phyloP scores from a whole-genome alignment of 2,329 filamentous ascomycete genomes.

The Rhinocladiella similis region DNA sequence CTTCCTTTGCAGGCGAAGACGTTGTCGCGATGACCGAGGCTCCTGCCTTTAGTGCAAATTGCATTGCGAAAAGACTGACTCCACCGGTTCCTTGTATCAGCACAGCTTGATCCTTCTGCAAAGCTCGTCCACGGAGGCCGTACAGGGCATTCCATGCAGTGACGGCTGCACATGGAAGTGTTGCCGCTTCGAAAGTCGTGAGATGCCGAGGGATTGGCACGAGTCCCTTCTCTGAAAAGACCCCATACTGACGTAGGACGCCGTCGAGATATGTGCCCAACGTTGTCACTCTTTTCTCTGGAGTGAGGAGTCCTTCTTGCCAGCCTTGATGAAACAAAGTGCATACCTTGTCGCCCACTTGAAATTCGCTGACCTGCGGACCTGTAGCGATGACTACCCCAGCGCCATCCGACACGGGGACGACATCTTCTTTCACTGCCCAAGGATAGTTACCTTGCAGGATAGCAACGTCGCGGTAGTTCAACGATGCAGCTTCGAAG shows the following conservation, averaged over 20 bases:
- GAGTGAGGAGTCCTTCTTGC: not conserved
- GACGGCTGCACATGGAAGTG: conserved; percentile 60
- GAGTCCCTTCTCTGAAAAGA: conserved; percentile 67
- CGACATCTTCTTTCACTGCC: conserved; percentile 42
- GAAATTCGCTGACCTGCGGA: conserved; percentile 55
- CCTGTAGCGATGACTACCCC: conserved; percentile 55
- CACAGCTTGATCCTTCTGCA: conserved; percentile 55
- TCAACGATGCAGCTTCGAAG: conserved; percentile 49
- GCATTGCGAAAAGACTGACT: conserved; percentile 49
- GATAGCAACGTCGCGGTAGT: conserved; percentile 52
- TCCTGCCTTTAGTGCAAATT: conserved; percentile 51
- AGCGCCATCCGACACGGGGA: conserved; percentile 41
- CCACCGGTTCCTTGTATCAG: conserved; percentile 63
- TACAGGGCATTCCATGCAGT: conserved; percentile 68
- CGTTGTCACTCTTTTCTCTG: not conserved
- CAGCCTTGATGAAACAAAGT: conserved; percentile 33
- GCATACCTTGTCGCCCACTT: conserved; percentile 57
- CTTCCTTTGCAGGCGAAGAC: conserved; percentile 55
- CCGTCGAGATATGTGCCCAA: conserved; percentile 70
- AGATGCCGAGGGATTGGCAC: conserved; percentile 62
- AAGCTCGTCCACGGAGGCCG: conserved; percentile 53
- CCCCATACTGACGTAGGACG: conserved; percentile 64
- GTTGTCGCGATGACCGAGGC: conserved; percentile 60
- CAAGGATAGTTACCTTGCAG: conserved; percentile 55
- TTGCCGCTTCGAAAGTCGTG: conserved; percentile 53